Conservation (phyloP, 768 basidiomycete genomes). For the Russula vinacea region DNA sequence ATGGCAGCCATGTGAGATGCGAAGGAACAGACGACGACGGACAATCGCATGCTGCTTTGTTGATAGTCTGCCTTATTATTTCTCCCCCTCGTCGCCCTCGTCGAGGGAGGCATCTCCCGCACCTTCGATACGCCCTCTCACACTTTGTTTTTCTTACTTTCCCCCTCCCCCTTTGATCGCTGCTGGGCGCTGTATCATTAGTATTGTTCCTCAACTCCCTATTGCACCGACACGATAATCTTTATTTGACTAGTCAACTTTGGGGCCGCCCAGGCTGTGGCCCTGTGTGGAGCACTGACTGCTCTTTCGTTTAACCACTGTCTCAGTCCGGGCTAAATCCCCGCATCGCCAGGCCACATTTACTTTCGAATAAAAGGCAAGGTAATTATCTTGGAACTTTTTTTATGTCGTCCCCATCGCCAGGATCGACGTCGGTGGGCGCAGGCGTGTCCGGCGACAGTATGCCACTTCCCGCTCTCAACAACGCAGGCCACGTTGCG, state of each 20-base stretch:
- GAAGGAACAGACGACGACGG: background rate
- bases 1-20: conserved; percentile 29
- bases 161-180: background rate
- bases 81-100: background rate
- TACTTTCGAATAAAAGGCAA: background rate
- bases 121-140: background rate
- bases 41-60: conserved; percentile 5
- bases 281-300: background rate
- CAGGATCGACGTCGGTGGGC: background rate
- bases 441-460: background rate
- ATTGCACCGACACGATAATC: conserved; percentile 28
- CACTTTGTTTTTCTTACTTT: background rate
- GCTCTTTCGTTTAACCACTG: background rate
- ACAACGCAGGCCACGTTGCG: conserved; percentile 52
- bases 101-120: background rate
- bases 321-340: background rate
- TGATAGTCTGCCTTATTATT: conserved; percentile 4
- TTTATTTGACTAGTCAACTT: conserved; percentile 17
- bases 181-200: conserved; percentile 28
- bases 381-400: background rate
- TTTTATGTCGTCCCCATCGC: background rate
- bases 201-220: conserved; percentile 10
- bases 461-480: conserved; percentile 34
- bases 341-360: background rate
- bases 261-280: background rate